Base-by-base conservation (phyloP, 2,329 filamentous ascomycete species). In the Meredithiella fracta region DNA sequence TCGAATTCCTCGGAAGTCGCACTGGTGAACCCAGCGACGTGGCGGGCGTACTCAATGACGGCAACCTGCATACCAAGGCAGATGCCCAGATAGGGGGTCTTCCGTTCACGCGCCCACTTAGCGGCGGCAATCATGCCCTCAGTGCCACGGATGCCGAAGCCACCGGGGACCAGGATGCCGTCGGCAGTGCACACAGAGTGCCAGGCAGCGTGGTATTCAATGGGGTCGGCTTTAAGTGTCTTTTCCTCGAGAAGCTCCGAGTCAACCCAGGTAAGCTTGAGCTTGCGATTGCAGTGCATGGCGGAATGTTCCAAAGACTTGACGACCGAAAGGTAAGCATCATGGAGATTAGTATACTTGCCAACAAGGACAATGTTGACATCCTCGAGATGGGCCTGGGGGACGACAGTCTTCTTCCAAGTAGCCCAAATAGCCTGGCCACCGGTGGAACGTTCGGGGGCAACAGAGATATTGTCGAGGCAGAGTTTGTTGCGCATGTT, bases 1-100 rank as follows among this genome's bases (percentile, higher is more conserved):
- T 72, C 62, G 31, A 81, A 72, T 64, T 82, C 79, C 61, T 80
- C 78, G 7, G 73, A 77, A 3, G 71, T 73, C 26, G 77, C 78
- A 8, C 71, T 65, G 34, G 71, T 63, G 60, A 89, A 74, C 26
- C 78, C 78, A 68, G 81, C 85, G 1, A 91, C 72, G 61, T 87
- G 82, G 44, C 89, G 81, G 1, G 89, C 88, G 62, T 81, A 87
- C 68, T 97, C 90, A 62, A 96, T 85, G 50, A 95, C 88, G 20
- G 91, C 89, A 50, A 95, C 78, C 67, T 97, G 92, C 82, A 95
- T 88, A 57, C 89, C 89, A 22, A 96, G 73, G 66, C 91, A 96
- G 60, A 97, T 85, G 58, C 92, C 92, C 0, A 97, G 76, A 70
- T 85, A 96, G 1, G 89, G 89, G 2, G 79, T 79, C 60, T 84